Evolutionary conservation across 768 basidiomycete genomes (phyloP).

Genomic region (Leccinum fibrillosum): DNA sequence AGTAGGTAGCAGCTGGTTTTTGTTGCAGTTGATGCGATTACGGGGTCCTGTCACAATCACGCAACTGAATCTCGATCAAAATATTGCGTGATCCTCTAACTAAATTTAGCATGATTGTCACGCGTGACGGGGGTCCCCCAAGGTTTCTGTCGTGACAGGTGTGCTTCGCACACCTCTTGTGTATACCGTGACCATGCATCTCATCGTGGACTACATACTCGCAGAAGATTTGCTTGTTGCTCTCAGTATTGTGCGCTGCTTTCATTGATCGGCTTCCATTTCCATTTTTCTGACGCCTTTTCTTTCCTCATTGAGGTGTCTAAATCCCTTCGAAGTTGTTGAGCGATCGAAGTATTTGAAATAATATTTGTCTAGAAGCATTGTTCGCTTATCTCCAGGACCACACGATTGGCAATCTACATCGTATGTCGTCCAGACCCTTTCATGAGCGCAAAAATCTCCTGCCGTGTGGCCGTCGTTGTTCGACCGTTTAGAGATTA

Average conservation of each 20-base stretch:
- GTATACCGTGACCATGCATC: background rate
- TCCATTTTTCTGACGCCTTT: background rate
- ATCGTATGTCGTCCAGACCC: background rate
- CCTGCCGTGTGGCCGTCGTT: constrained; percentile 6
- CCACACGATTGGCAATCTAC: constrained; percentile 13
- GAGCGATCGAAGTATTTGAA: constrained; percentile 7
- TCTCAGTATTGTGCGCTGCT: constrained; percentile 2
- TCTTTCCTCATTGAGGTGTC: background rate
- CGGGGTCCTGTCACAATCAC: too few relatives aligned
- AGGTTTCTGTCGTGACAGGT: too few relatives aligned
- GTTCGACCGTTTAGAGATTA: background rate
- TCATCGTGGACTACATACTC: background rate
- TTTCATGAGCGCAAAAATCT: constrained; percentile 3
- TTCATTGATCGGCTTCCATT: background rate
- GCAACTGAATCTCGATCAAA: too few relatives aligned
- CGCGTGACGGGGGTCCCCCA: too few relatives aligned
- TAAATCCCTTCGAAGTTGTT: constrained; percentile 1
- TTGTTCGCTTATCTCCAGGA: constrained; percentile 1
- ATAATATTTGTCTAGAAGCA: background rate
- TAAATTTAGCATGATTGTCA: too few relatives aligned
- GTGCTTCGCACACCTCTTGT: too few relatives aligned
- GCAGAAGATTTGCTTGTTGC: constrained; percentile 2
- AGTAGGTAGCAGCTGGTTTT: too few relatives aligned
- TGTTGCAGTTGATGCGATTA: too few relatives aligned
- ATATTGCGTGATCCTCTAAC: too few relatives aligned